phyloP scores from a whole-genome alignment of 78 protist genomes.

The Dictyostelium brefeldianum region DNA sequence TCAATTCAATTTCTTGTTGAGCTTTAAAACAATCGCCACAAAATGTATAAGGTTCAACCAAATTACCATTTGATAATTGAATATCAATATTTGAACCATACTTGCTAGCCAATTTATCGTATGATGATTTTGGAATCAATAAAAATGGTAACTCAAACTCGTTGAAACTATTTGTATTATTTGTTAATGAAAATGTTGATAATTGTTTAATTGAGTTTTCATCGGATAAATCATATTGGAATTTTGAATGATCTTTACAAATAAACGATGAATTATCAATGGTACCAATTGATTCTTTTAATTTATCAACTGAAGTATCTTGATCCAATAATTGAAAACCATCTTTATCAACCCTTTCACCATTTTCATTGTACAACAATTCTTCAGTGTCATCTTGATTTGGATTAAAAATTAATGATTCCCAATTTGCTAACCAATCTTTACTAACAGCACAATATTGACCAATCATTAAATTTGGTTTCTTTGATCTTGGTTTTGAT shows the following conservation, averaged over 20 bases:
- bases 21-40: conserved; percentile 15
- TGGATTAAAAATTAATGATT: neutral
- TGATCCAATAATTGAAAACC: neutral
- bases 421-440: conserved; percentile 14
- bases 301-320: neutral
- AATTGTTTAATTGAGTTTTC: neutral
- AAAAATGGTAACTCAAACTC: neutral
- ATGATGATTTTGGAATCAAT: neutral
- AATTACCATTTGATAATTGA: neutral
- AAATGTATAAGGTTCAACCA: neutral
- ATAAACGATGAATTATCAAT: neutral
- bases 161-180: neutral
- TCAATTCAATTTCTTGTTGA: conserved; percentile 7
- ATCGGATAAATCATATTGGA: neutral
- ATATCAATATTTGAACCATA: neutral
- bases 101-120: neutral
- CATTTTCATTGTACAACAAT: neutral
- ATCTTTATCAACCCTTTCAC: neutral
- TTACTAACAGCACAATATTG: neutral
- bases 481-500: neutral
- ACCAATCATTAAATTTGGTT: neutral
- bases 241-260: conserved; percentile 3
- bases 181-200: neutral
- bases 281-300: neutral
- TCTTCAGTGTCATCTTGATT: neutral